These are phyloP conservation scores for Dactylellina parvicollis DNA, from an alignment of 2,329 filamentous ascomycete species.

Conservation along the genomic window DNA sequence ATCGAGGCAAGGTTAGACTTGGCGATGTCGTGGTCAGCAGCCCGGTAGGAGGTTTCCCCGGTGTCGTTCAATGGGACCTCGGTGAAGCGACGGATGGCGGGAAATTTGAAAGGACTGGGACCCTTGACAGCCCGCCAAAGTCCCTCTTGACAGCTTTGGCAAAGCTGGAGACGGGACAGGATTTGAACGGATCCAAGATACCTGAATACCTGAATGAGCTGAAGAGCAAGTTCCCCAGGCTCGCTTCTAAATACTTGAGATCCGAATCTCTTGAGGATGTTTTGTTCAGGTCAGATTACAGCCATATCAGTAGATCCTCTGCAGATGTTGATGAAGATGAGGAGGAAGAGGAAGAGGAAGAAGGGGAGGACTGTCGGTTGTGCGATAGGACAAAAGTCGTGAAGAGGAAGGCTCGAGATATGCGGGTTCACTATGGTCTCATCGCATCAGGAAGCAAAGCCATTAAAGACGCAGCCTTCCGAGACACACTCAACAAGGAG, in stretches of 20 bases:
- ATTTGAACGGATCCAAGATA: slow-evolving; percentile 4
- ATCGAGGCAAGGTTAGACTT: slow-evolving; percentile 39
- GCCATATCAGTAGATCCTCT: not conserved
- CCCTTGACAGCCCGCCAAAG: not conserved
- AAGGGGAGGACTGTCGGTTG: not conserved
- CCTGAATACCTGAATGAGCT: slow-evolving; percentile 1
- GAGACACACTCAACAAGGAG: slow-evolving; percentile 10
- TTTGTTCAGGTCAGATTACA: not conserved
- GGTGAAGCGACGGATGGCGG: slow-evolving; percentile 52
- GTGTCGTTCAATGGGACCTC: slow-evolving; percentile 58
- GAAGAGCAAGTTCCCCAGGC: not conserved
- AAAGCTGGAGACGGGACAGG: not conserved
- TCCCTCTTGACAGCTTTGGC: not conserved
- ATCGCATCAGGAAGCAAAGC: slow-evolving; percentile 22
- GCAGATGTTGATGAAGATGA: not conserved
- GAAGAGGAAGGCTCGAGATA: slow-evolving; percentile 18
- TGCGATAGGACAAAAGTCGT: slow-evolving; percentile 14
- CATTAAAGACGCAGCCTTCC: slow-evolving; percentile 9
- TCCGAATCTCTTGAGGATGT: not conserved
- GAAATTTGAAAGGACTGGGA: not conserved
- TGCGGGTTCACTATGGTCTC: slow-evolving; percentile 29
- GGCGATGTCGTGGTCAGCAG: slow-evolving; percentile 58
- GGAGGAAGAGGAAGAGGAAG: slow-evolving; percentile 12
- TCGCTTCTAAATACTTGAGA: not conserved
- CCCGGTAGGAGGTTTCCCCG: slow-evolving; percentile 15